Evolutionary conservation across 2,329 filamentous ascomycete species (phyloP).

Genomic region (Alternaria rosae): DNA sequence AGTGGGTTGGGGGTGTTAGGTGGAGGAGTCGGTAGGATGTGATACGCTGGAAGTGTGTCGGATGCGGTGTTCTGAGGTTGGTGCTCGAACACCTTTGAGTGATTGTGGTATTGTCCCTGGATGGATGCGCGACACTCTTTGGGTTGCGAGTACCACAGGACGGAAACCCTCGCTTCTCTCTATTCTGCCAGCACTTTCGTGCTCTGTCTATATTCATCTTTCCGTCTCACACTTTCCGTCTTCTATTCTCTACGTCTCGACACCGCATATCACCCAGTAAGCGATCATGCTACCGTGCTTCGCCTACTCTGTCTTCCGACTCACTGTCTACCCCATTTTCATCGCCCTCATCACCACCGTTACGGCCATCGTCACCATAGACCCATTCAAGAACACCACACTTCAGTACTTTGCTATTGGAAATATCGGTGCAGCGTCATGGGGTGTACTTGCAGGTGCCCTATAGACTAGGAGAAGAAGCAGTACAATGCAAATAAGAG

Average conservation of each 20-base stretch:
- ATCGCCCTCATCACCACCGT: background rate
- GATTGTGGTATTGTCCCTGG: background rate
- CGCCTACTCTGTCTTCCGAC: background rate
- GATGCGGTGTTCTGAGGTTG: background rate
- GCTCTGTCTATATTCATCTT: background rate
- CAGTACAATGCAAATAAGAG: background rate
- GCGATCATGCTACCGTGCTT: background rate
- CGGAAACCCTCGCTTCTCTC: background rate
- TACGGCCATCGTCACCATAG: background rate
- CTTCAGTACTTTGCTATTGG: background rate
- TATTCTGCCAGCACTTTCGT: background rate
- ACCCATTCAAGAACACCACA: background rate
- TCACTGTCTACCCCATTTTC: background rate
- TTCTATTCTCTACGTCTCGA: background rate
- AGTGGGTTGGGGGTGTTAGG: constrained; percentile 75
- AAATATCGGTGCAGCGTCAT: background rate
- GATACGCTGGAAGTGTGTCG: background rate
- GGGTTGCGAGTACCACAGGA: background rate
- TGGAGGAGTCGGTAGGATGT: constrained; percentile 69
- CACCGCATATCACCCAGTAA: background rate
- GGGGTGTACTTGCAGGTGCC: background rate
- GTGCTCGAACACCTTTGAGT: background rate
- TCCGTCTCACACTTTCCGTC: background rate
- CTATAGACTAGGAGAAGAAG: background rate
- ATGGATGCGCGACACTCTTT: background rate